Conservation (phyloP, 495 filamentous ascomycete genomes). For the Cladorrhinum samala region DNA sequence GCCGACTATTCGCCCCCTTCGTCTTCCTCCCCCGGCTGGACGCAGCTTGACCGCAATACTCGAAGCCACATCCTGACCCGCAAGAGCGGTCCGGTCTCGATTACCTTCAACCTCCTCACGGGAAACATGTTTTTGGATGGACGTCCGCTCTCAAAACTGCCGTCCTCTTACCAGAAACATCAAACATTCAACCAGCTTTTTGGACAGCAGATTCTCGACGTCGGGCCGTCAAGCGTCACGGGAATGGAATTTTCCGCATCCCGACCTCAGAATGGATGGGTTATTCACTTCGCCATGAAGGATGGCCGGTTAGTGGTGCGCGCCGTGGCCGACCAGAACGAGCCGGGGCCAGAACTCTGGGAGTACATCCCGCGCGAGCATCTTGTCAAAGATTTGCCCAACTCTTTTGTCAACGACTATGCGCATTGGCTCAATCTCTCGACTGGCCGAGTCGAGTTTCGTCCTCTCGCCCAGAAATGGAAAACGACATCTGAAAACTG, state of each 20-base stretch:
- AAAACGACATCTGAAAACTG: constrained; percentile 8
- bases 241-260: constrained; percentile 43
- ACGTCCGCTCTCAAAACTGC: constrained; percentile 44
- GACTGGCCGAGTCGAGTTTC: constrained; percentile 41
- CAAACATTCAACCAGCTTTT: constrained; percentile 28
- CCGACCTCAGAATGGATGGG: constrained; percentile 16
- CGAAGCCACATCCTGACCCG: background rate
- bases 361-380: constrained; percentile 42
- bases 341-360: constrained; percentile 18
- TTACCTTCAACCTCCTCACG: background rate
- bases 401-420: constrained; percentile 39
- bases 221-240: constrained; percentile 36
- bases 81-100: background rate
- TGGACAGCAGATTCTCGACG: constrained; percentile 37
- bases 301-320: constrained; percentile 9
- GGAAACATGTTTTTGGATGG: constrained; percentile 50
- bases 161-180: constrained; percentile 39
- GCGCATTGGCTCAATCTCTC: constrained; percentile 46
- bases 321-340: constrained; percentile 12
- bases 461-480: constrained; percentile 43
- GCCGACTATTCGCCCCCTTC: background rate
- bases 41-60: background rate
- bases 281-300: constrained; percentile 16
- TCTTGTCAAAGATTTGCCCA: constrained; percentile 44
- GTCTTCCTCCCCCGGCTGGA: background rate